These are phyloP conservation scores for Colletotrichum destructivum DNA, from an alignment of 2,329 filamentous ascomycete genomes.

Conservation along the genomic window DNA sequence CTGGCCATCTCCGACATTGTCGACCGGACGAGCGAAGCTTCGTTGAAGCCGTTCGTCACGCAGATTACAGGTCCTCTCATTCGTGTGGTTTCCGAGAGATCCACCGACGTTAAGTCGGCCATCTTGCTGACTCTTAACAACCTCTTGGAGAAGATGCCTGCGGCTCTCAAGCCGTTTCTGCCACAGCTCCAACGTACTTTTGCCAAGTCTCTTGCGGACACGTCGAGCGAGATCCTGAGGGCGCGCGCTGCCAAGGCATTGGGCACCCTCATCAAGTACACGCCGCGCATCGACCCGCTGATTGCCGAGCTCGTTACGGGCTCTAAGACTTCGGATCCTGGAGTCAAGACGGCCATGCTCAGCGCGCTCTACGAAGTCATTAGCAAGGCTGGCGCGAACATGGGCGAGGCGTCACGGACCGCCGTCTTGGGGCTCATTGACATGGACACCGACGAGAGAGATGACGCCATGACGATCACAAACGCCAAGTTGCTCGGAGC, in stretches of 20 bases:
- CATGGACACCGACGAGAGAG: conserved; percentile 81
- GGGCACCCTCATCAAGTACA: conserved; percentile 95
- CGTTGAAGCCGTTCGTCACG: conserved; percentile 94
- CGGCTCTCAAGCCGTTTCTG: conserved; percentile 95
- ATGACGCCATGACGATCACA: conserved; percentile 86
- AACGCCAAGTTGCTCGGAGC: conserved; percentile 92
- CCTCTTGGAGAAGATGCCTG: conserved; percentile 94
- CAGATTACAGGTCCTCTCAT: conserved; percentile 98
- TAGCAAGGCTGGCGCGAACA: conserved; percentile 93
- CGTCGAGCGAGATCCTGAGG: conserved; percentile 89
- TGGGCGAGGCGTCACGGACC: conserved; percentile 90
- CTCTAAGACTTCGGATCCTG: conserved; percentile 88
- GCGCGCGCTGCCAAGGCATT: conserved; percentile 93
- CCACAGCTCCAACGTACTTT: conserved; percentile 97
- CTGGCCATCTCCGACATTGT: conserved; percentile 96
- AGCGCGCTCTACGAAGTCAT: conserved; percentile 97
- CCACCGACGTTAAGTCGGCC: conserved; percentile 95
- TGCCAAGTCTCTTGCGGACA: conserved; percentile 94
- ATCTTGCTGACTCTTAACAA: conserved; percentile 96
- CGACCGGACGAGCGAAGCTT: conserved; percentile 89
- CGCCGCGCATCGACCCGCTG: conserved; percentile 93
- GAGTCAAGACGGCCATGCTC: conserved; percentile 95
- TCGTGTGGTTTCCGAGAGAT: conserved; percentile 96
- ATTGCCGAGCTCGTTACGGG: conserved; percentile 95
- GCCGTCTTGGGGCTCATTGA: conserved; percentile 94